These are phyloP conservation scores for Hypomontagnella monticulosa DNA, from an alignment of 495 filamentous ascomycete genomes.

Conservation along the genomic window DNA sequence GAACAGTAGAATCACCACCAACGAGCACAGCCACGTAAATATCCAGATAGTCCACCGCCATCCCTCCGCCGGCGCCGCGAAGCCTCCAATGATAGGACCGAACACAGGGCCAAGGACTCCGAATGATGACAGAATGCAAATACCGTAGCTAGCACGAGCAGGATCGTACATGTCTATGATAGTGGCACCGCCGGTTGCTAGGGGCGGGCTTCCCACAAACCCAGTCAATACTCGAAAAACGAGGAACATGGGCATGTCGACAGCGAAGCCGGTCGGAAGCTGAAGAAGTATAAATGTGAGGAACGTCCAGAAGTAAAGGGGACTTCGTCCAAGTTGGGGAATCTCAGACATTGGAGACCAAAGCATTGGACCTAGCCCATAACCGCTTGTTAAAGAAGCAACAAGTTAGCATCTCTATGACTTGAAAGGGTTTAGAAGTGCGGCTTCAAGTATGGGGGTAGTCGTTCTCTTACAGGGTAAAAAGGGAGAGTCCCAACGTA, in stretches of 20 bases:
- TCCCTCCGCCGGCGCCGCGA: conserved; percentile 44
- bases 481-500: conserved; percentile 60
- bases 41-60: conserved; percentile 48
- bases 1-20: conserved; percentile 38
- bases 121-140: conserved; percentile 37
- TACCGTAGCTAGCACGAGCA: conserved; percentile 10
- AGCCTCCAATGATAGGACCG: conserved; percentile 57
- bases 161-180: conserved; percentile 38
- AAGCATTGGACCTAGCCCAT: conserved; percentile 47
- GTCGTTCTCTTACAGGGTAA: conserved; percentile 47
- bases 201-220: conserved; percentile 38
- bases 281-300: conserved; percentile 42
- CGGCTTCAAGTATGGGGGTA: too few relatives aligned
- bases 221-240: conserved; percentile 41
- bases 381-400: conserved; percentile 26
- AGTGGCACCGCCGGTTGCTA: conserved; percentile 39
- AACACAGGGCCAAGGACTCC: conserved; percentile 55
- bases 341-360: conserved; percentile 48
- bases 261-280: conserved; percentile 37
- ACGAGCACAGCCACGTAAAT: conserved; percentile 37
- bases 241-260: conserved; percentile 42
- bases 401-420: too few relatives aligned
- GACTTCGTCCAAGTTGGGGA: conserved; percentile 38
- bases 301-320: conserved; percentile 45
- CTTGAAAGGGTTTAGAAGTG: too few relatives aligned